Evolutionary conservation across 768 basidiomycete species (phyloP).

Genomic region (Lentinula boryana): DNA sequence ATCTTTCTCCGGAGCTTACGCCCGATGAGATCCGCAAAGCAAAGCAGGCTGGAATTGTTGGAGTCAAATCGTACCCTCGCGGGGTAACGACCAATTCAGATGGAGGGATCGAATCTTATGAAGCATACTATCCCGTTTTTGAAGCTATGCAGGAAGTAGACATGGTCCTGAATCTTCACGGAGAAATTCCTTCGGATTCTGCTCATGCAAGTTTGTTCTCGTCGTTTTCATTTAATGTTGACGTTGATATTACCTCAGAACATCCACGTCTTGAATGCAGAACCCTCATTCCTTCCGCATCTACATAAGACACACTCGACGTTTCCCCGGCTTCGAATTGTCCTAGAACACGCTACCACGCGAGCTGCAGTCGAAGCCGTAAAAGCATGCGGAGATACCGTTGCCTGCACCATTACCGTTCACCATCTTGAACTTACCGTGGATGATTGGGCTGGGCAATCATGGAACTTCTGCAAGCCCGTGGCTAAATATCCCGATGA

Average conservation of each 20-base stretch:
- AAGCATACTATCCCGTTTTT: constrained; percentile 89
- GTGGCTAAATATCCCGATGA: constrained; percentile 96
- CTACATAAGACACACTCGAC: constrained; percentile 70
- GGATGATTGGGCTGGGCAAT: constrained; percentile 95
- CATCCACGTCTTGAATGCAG: constrained; percentile 90
- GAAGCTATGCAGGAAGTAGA: constrained; percentile 89
- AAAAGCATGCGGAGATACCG: constrained; percentile 68
- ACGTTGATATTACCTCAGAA: constrained; percentile 42
- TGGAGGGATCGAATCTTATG: constrained; percentile 94
- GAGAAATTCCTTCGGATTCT: constrained; percentile 91
- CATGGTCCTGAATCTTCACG: constrained; percentile 95
- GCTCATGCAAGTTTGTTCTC: constrained; percentile 35
- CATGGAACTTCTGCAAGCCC: constrained; percentile 96
- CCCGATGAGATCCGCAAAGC: constrained; percentile 90
- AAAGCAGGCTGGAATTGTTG: constrained; percentile 74
- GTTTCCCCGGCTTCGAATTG: constrained; percentile 90
- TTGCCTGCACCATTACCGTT: constrained; percentile 95
- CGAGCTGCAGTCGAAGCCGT: constrained; percentile 86
- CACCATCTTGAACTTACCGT: constrained; percentile 94
- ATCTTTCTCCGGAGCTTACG: constrained; percentile 87
- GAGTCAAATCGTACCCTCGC: constrained; percentile 95
- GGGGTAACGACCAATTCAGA: constrained; percentile 98
- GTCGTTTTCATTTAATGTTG: background rate
- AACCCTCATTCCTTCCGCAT: constrained; percentile 84
- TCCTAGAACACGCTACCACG: constrained; percentile 95